Base-by-base conservation (phyloP, 2,329 filamentous ascomycete species). In the Xylaria arbuscula region DNA sequence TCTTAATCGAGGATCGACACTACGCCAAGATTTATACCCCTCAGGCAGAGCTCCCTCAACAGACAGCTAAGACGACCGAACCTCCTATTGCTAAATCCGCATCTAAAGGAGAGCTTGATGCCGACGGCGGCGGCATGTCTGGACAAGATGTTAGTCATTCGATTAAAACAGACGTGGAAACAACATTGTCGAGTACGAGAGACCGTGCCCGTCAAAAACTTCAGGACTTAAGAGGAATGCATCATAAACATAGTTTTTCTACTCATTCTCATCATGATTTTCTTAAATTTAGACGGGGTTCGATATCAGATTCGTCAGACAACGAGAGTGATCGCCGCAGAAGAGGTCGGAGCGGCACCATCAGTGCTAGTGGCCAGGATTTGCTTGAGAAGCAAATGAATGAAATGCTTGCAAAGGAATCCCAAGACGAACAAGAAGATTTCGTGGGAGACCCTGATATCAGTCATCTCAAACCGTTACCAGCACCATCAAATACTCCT, bases 1-100 rank as follows among this genome's bases (percentile, higher is more conserved):
- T 86, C 61, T 84, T 94, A 34, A 91, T 97, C 50, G 92, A 97
- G 76, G 92, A 97, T 79, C 89, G 90, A 15, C 84, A 93, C 74
- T 93, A 93, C 76, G 86, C 88, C 56, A 90, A 87, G 66, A 88
- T 98, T 15, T 97, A 92, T 70, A 85, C 88, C 45, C 70, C 47
- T 10, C 75, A 72, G 55, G 17, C 62, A 28, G 70, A 70, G 17
- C 5, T 53, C 8, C 67, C 66, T 17, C 65, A 70, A 24, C 70
- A 71, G 10, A 59, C 59, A 34, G 62, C 70, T 19, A 65, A 73
- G 55, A 58, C 45, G 19, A 60, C 67, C 45, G 76, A 78, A 61
- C 54, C 66, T 34, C 36, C 53, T 10, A 45, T 72, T 38, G 51
- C 66, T 34, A 48, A 54, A 13, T 59, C 69, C 1, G 51, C 66